phyloP scores from a whole-genome alignment of 345 rosid genomes.

The Erodium maritimum region DNA sequence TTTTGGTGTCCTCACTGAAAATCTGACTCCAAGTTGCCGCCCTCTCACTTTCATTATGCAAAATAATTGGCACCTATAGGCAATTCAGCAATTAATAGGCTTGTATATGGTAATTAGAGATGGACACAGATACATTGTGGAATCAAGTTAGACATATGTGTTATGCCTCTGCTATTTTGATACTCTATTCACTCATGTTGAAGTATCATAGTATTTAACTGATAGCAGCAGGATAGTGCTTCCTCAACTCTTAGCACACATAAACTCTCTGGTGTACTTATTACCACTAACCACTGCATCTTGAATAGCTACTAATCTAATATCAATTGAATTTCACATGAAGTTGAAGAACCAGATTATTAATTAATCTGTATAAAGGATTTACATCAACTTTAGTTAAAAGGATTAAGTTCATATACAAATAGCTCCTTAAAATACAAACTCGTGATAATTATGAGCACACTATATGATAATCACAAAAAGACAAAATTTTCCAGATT shows the following conservation, averaged over 20 bases:
- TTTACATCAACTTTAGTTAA: not conserved
- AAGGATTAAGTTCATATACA: no score
- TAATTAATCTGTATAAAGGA: not conserved
- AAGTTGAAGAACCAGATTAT: not conserved
- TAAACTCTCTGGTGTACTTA: not conserved
- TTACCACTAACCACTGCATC: not conserved
- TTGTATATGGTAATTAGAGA: slow-evolving; percentile 6
- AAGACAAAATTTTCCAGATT: no score
- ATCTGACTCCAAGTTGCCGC: slow-evolving; percentile 79
- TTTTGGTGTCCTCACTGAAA: slow-evolving; percentile 73
- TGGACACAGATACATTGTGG: not conserved
- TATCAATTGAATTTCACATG: not conserved
- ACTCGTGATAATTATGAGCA: no score
- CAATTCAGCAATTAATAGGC: not conserved
- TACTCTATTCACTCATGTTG: no score
- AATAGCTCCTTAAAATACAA: no score
- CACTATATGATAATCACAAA: no score
- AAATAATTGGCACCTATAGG: slow-evolving; percentile 71
- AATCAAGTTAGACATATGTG: not conserved
- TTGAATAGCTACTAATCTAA: no score
- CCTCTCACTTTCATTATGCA: slow-evolving; percentile 68
- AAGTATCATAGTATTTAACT: no score
- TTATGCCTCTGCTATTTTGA: not conserved
- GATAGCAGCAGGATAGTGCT: no score
- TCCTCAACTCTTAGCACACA: no score